Percentiles rank a stretch among this genome's conserved stretches.
Conservation (phyloP, 192 early-diverging fungal species). For the Blastocladiella britannica region DNA sequence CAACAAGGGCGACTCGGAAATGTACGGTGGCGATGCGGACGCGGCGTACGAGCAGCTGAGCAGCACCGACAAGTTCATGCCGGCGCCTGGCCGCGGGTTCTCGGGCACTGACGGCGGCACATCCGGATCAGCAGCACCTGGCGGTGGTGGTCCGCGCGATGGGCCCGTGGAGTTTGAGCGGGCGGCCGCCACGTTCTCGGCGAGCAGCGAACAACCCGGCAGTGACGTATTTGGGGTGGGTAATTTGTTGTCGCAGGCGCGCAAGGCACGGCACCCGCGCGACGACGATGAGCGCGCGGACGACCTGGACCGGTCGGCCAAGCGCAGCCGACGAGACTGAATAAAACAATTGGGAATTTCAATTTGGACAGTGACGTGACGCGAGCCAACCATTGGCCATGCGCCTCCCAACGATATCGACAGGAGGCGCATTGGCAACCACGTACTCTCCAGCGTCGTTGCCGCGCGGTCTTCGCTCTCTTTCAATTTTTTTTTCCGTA, state of each 20-base stretch:
- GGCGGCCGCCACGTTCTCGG: conserved; percentile 19
- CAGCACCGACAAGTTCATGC: conserved; percentile 38
- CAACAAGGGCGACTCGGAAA: conserved; percentile 28
- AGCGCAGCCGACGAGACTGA: too few relatives aligned
- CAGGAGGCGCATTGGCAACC: too few relatives aligned
- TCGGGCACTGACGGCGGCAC: conserved; percentile 36
- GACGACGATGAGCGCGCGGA: conserved; percentile 12
- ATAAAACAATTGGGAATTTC: too few relatives aligned
- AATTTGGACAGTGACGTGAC: too few relatives aligned
- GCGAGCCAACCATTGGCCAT: too few relatives aligned
- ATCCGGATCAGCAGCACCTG: too few relatives aligned
- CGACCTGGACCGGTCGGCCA: conserved; percentile 6
- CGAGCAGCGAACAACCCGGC: conserved; percentile 11
- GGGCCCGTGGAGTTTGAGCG: conserved; percentile 92
- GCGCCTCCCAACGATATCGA: too few relatives aligned
- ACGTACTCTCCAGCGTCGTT: too few relatives aligned
- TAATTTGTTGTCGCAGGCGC: conserved; percentile 56
- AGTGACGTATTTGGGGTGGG: conserved; percentile 81
- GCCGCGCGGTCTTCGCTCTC: too few relatives aligned
- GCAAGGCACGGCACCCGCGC: conserved; percentile 27
- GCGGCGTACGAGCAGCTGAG: conserved; percentile 50
- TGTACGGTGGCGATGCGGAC: conserved; percentile 35
- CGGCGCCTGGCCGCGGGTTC: conserved; percentile 35
- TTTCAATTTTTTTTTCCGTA: too few relatives aligned
- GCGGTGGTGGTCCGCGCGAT: too few relatives aligned